These are phyloP conservation scores for Paxillus rubicundulus DNA, from an alignment of 768 basidiomycete genomes.

Conservation along the genomic window DNA sequence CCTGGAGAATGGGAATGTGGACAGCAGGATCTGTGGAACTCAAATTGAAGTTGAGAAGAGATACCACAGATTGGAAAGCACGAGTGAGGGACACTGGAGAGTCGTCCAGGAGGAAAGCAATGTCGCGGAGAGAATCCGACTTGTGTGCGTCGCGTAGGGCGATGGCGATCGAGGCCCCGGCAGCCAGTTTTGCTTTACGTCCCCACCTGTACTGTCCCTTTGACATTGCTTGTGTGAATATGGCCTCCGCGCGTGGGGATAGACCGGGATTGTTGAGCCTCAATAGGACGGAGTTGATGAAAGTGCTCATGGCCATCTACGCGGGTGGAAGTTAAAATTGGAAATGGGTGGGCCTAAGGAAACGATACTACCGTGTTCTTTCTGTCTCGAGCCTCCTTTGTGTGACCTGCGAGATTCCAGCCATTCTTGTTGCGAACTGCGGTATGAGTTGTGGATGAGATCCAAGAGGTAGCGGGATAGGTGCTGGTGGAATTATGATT, in stretches of 20 bases:
- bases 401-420: slow-evolving; percentile 65
- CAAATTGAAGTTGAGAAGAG: slow-evolving; percentile 53
- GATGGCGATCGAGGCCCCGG: slow-evolving; percentile 67
- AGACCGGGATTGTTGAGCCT: slow-evolving; percentile 60
- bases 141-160: slow-evolving; percentile 70
- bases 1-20: slow-evolving; percentile 56
- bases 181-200: slow-evolving; percentile 62
- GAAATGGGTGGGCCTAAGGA: slow-evolving; percentile 5
- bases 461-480: slow-evolving; percentile 28
- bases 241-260: slow-evolving; percentile 59
- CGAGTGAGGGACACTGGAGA: slow-evolving; percentile 50
- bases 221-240: slow-evolving; percentile 69
- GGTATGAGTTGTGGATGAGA: slow-evolving; percentile 38
- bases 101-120: slow-evolving; percentile 64
- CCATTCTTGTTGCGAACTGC: slow-evolving; percentile 48
- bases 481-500: slow-evolving; percentile 33
- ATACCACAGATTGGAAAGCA: slow-evolving; percentile 50
- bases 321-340: slow-evolving; percentile 14
- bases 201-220: slow-evolving; percentile 70
- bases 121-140: slow-evolving; percentile 64
- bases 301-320: slow-evolving; percentile 62
- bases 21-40: slow-evolving; percentile 54
- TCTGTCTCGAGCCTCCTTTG: slow-evolving; percentile 60
- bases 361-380: slow-evolving; percentile 54
- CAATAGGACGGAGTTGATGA: slow-evolving; percentile 58